Conservation (phyloP, 306 rosid species). For the Sophora flavescens region DNA sequence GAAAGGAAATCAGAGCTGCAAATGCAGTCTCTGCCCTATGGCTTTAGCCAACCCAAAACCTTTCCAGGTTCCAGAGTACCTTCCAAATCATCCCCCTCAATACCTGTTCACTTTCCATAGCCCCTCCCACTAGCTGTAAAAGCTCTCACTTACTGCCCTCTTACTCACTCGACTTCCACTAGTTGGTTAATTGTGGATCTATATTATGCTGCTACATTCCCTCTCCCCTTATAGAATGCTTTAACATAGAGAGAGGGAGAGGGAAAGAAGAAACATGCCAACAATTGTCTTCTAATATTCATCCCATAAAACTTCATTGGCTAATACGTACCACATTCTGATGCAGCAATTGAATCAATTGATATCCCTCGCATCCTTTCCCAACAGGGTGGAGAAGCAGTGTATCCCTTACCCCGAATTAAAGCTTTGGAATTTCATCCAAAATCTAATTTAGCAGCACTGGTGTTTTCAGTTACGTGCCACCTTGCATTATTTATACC, state of each 20-base stretch:
- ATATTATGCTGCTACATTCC: conserved; percentile 18
- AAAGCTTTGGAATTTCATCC: conserved; percentile 88
- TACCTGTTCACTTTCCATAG: too few species aligned
- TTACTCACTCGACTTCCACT: too few species aligned
- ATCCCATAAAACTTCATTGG: conserved; percentile 35
- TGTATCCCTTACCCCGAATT: conserved; percentile 87
- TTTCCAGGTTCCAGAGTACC: too few species aligned
- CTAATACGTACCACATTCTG: conserved; percentile 45
- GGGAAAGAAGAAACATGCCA: conserved; percentile 22
- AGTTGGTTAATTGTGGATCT: too few species aligned
- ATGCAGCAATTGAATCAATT: conserved; percentile 90
- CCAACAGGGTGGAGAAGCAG: conserved; percentile 98
- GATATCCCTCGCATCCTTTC: conserved; percentile 98
- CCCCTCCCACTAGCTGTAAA: too few species aligned
- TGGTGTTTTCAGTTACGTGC: conserved; percentile 86
- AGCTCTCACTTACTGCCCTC: too few species aligned
- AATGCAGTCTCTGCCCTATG: too few species aligned
- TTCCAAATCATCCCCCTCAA: too few species aligned
- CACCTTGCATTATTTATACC: conserved; percentile 33
- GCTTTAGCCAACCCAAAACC: too few species aligned
- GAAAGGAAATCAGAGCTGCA: too few species aligned
- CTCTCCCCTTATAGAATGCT: neutral
- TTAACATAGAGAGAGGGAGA: neutral
- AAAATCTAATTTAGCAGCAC: conserved; percentile 87
- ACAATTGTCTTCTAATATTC: conserved; percentile 16